A percentile compares a stretch with the other conserved stretches of the same genome.
Conservation (phyloP, 495 filamentous ascomycete genomes). For the Penicillium daleae region DNA sequence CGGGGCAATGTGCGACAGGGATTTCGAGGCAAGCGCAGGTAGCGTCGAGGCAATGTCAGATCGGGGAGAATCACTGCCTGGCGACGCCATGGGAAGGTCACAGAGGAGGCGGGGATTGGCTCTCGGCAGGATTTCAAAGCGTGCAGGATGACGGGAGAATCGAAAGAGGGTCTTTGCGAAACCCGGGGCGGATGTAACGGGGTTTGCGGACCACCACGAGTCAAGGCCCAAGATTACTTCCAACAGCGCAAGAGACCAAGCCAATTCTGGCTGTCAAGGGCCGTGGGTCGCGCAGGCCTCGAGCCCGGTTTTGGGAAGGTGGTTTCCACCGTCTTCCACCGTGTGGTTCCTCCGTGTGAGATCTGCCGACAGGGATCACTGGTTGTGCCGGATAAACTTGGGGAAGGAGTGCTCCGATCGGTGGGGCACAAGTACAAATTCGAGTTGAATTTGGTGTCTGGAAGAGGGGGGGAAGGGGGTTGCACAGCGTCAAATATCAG, state of each 20-base stretch:
- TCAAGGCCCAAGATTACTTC: background rate
- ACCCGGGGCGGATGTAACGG: slow-evolving; percentile 42
- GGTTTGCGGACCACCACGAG: slow-evolving; percentile 24
- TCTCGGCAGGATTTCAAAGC: slow-evolving; percentile 19
- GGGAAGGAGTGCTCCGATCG: slow-evolving; percentile 4
- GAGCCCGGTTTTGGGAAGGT: slow-evolving; percentile 7
- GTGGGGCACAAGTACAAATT: no score
- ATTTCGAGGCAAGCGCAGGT: slow-evolving; percentile 10
- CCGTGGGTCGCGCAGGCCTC: slow-evolving; percentile 15
- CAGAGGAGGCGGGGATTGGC: slow-evolving; percentile 4
- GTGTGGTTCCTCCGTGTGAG: slow-evolving; percentile 5
- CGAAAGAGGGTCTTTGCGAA: background rate
- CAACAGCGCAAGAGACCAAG: background rate
- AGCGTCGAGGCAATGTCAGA: slow-evolving; percentile 23
- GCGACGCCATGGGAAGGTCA: slow-evolving; percentile 29
- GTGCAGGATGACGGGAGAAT: slow-evolving; percentile 8
- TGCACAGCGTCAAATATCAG: background rate
- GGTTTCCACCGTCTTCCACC: slow-evolving; percentile 27
- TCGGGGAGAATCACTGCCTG: slow-evolving; percentile 25
- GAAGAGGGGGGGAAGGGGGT: no score
- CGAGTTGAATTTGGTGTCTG: no score
- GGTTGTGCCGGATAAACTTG: slow-evolving; percentile 12
- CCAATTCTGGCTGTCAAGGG: background rate
- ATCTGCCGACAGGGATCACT: slow-evolving; percentile 11
- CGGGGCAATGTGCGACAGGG: slow-evolving; percentile 19